Conservation (phyloP, 2,329 filamentous ascomycete genomes). For the Blastomyces gilchristii region DNA sequence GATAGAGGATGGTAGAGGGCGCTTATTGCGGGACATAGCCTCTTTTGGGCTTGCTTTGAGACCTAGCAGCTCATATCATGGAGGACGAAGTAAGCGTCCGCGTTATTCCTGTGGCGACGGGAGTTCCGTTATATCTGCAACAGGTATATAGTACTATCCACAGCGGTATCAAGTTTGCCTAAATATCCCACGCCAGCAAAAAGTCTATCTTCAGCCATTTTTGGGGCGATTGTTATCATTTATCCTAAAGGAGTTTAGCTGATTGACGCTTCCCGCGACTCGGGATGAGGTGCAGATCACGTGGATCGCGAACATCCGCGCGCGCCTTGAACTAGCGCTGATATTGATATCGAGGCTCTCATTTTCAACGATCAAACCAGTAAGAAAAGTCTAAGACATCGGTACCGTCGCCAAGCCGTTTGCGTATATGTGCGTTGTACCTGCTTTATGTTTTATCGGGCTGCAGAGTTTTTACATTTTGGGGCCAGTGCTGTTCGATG, state of each 20-base stretch:
- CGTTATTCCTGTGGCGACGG: background rate
- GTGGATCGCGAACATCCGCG: slow-evolving; percentile 2
- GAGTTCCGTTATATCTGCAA: background rate
- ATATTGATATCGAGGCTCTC: background rate
- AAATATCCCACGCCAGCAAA: background rate
- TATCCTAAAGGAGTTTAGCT: slow-evolving; percentile 9
- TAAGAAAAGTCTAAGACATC: background rate
- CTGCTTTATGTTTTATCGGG: background rate
- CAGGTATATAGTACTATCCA: background rate
- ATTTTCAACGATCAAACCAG: background rate
- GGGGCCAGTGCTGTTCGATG: background rate
- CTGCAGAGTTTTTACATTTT: background rate
- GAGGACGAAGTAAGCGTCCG: background rate
- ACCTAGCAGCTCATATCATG: background rate
- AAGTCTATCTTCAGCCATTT: background rate
- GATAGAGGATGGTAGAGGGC: slow-evolving; percentile 18
- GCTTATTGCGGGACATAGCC: slow-evolving; percentile 16
- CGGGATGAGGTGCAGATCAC: slow-evolving; percentile 15
- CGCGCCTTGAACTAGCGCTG: background rate
- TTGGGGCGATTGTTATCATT: slow-evolving; percentile 11
- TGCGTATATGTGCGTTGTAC: background rate
- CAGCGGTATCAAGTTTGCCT: background rate
- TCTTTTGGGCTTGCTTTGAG: background rate
- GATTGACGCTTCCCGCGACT: slow-evolving; percentile 1
- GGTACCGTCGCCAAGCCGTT: background rate